Conservation (phyloP, 768 basidiomycete genomes). For the Suillus tomentosus region DNA sequence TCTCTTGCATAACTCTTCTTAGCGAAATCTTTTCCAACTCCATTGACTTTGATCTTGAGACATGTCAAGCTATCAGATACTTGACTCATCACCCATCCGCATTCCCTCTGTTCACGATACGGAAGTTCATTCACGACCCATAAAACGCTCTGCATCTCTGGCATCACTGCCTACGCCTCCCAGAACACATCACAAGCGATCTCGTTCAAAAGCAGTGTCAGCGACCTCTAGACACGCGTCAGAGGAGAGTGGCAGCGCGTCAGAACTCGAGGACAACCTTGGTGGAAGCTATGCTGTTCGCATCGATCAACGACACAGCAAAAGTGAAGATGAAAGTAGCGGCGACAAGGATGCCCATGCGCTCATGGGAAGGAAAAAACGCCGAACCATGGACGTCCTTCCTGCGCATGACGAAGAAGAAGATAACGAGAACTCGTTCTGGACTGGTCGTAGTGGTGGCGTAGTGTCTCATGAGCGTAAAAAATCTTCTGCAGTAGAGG, state of each 20-base stretch:
- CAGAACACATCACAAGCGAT: slow-evolving; percentile 52
- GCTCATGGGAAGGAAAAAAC: slow-evolving; percentile 38
- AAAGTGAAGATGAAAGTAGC: slow-evolving; percentile 19
- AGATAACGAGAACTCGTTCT: slow-evolving; percentile 46
- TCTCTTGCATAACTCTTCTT: slow-evolving; percentile 4
- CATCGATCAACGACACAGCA: slow-evolving; percentile 14
- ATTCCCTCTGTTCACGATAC: slow-evolving; percentile 18
- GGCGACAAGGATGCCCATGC: slow-evolving; percentile 25
- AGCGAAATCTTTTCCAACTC: slow-evolving; percentile 5
- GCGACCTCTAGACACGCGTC: slow-evolving; percentile 49
- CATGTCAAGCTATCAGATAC: slow-evolving; percentile 36
- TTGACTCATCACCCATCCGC: slow-evolving; percentile 34
- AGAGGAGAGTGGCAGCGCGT: slow-evolving; percentile 36
- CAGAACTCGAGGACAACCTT: slow-evolving; percentile 30
- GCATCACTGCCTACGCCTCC: slow-evolving; percentile 71
- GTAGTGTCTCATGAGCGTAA: slow-evolving; percentile 29
- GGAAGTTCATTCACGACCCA: slow-evolving; percentile 31
- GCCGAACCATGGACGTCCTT: slow-evolving; percentile 36
- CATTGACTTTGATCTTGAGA: slow-evolving; percentile 5
- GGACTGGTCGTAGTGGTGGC: slow-evolving; percentile 24
- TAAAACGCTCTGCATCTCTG: slow-evolving; percentile 66
- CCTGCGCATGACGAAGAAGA: slow-evolving; percentile 51
- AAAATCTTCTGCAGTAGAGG: slow-evolving; percentile 6
- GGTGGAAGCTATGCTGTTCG: slow-evolving; percentile 16
- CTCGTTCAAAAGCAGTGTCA: slow-evolving; percentile 43